These are phyloP conservation scores for Colletotrichum ledebouriae DNA, from an alignment of 2,329 filamentous ascomycete genomes.

Conservation along the genomic window DNA sequence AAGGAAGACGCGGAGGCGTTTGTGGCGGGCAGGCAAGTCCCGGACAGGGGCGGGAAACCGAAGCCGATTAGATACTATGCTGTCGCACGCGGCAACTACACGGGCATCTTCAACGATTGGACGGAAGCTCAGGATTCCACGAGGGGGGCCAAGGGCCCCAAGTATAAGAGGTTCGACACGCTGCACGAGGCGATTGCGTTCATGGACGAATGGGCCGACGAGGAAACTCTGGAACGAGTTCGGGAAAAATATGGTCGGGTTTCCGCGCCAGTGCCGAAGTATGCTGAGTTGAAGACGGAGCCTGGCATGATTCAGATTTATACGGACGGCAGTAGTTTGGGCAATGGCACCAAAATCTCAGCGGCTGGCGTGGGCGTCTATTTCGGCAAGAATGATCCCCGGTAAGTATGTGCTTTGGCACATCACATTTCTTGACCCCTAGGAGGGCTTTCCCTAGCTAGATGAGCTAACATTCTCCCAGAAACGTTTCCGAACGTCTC, in stretches of 20 bases:
- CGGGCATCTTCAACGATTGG: constrained; percentile 76
- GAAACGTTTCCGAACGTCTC: constrained; percentile 81
- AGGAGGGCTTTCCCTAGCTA: neutral
- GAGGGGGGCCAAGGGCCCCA: constrained; percentile 76
- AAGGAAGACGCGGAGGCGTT: constrained; percentile 84
- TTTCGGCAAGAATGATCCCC: constrained; percentile 69
- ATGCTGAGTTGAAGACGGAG: constrained; percentile 46
- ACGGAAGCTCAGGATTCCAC: constrained; percentile 79
- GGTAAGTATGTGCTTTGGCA: constrained; percentile 54
- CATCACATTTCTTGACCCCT: neutral
- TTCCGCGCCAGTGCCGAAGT: constrained; percentile 43
- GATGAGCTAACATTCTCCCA: constrained; percentile 44
- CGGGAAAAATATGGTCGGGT: constrained; percentile 44
- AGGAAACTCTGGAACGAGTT: constrained; percentile 52
- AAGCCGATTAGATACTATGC: constrained; percentile 69
- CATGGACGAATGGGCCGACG: constrained; percentile 67
- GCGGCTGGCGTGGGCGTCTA: constrained; percentile 73
- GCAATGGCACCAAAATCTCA: constrained; percentile 69
- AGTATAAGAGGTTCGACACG: constrained; percentile 78
- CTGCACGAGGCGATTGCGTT: constrained; percentile 83
- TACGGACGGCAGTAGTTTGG: constrained; percentile 73
- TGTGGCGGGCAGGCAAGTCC: constrained; percentile 71
- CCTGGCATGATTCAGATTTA: constrained; percentile 61
- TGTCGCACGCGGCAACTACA: constrained; percentile 69
- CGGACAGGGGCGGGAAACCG: constrained; percentile 51